Base-by-base conservation (phyloP, 192 early-diverging fungal species). In the Coemansia sp. region DNA sequence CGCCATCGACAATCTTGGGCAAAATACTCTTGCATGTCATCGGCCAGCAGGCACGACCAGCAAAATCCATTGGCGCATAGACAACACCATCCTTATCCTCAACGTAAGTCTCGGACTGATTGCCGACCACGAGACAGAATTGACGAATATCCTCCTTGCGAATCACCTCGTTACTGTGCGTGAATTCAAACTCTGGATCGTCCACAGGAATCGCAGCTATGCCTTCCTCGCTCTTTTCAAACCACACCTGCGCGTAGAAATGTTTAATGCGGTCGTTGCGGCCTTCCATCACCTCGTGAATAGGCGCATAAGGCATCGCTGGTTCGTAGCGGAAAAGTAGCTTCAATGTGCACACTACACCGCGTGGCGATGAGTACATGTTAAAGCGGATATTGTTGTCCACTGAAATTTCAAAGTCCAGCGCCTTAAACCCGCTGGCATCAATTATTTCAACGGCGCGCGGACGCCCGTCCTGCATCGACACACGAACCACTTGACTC, bases 101-200 rank as follows among this genome's bases (percentile, higher is more conserved):
- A 70, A 96, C 87, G 80, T 95, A 95, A 74, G 86, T 82, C 54
- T 89, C 91, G 60, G 90, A 94, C 66, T 94, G 86, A 76, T 90
- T 92, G 71, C 74, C 79, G 20, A 73, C 69, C 4, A 76, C 79
- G 7, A 66, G 70, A 63, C 75, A 77, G 75, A 81, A 93, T 59
- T 92, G 92, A 58, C 95, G 92, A 63, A 97, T 97, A 59, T 92
- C 93, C 82, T 94, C 95, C 83, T 95, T 93, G 92, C 75, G 69
- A 27, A 78, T 72, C 27, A 61, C 30, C 73, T 95, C 92, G 57
- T 92, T 92, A 51, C 90, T 88, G 68, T 78, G 85, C 25, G 88
- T 74, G 24, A 87, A 77, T 75, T 89, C 85, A 67, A 88, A 89
- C 66, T 89, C 89, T 68, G 87, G 89, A 30, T 92, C 90, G 17